Base-by-base conservation (phyloP, 371 early-diverging fungal genomes). In the Mortierella sp. region DNA sequence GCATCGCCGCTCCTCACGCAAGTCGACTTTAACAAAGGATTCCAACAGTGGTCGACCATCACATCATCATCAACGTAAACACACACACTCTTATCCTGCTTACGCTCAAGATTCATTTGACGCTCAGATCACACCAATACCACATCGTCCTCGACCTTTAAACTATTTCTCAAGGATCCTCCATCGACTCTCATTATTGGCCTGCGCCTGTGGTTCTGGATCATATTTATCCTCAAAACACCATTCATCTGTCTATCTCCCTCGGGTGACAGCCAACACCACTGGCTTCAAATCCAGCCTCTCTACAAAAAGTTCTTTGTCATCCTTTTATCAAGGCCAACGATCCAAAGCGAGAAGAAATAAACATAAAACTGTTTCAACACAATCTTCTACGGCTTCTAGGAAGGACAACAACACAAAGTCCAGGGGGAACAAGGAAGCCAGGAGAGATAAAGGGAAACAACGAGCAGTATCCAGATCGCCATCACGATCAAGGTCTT, bases 161-260 rank as follows among this genome's bases (percentile, higher is more conserved):
- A 55, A 42, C 35, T 73, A 57, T 54, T 54, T 73, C 40, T 47
- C 68, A 23, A 53, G 55, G 28, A 4, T 74, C 45, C 29, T 74
- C 28, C 51, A 29, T 8, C 66, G 62, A n/a, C 62, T 75, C 19
- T 69, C 60, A 32, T 51, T 61, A 19, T 35, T 75, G 13, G 32
- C 28, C 31, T 69, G 64, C 53, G 49, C 47, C 8, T 55, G 59
- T 49, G 43, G 49, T 55, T 43, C 55, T n/a, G n/a, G 61, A 35
- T 64, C 40, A 26, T 49, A 56, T 23, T 54, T 51, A 37, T 54
- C 64, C 0, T 34, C 55, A 35, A 31, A 55, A 40, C 57, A 56
- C 6, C 61, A 49, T 26, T 73, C 73, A 1, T 68, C 65, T 23
- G 13, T 68, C 17, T 60, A 64, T 37, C 47, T 69, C 32, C 70